These are phyloP conservation scores for Coelastrella sp. DNA, from an alignment of 139 green algal species.

Conservation along the genomic window DNA sequence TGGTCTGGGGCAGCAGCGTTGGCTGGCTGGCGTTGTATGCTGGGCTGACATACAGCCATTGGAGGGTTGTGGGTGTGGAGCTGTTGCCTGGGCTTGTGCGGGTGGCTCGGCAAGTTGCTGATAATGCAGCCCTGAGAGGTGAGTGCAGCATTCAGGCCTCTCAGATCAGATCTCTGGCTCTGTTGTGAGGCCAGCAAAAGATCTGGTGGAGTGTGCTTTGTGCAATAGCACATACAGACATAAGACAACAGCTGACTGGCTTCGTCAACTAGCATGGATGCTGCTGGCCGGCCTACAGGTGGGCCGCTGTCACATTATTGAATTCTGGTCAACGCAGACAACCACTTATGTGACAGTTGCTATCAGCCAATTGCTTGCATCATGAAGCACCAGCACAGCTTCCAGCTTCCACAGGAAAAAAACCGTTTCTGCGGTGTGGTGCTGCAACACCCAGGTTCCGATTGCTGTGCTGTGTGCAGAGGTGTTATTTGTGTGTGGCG, in stretches of 20 bases:
- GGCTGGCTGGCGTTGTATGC: constrained; percentile 26
- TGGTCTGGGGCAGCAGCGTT: constrained; percentile 25
- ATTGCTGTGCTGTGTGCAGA: not conserved
- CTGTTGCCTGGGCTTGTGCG: constrained; percentile 9
- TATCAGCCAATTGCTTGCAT: too few relatives aligned
- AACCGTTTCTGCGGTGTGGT: not conserved
- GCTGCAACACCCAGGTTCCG: not conserved
- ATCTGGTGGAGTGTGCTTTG: too few relatives aligned
- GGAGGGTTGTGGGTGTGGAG: constrained; percentile 19
- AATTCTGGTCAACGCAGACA: too few relatives aligned
- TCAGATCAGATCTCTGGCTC: too few relatives aligned
- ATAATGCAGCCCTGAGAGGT: constrained; percentile 15
- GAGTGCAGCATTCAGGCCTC: not conserved
- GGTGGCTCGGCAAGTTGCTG: not conserved
- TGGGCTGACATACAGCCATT: not conserved
- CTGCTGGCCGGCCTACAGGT: too few relatives aligned
- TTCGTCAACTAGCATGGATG: not conserved
- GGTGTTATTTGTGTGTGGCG: constrained; percentile 2
- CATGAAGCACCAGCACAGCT: too few relatives aligned
- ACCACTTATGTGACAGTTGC: too few relatives aligned
- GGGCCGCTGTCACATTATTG: too few relatives aligned
- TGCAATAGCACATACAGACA: too few relatives aligned
- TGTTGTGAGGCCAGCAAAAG: too few relatives aligned
- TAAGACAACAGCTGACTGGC: not conserved
- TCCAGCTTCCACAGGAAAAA: too few relatives aligned